Base-by-base conservation (phyloP, 208 protist genomes). In the Trypanosomatidae sp. region DNA sequence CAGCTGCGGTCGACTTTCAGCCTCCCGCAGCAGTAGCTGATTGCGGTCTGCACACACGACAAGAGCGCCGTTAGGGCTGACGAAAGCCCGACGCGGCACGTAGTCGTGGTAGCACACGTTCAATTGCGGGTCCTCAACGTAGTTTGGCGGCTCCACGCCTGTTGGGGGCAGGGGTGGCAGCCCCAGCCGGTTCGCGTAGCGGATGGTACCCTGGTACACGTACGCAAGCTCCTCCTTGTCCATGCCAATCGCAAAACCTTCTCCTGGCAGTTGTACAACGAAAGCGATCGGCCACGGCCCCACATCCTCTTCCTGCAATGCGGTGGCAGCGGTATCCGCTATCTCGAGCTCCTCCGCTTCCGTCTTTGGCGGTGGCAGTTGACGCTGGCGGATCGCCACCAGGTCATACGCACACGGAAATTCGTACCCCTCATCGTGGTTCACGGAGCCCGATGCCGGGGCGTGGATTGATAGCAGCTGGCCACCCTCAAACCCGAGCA, bases 71-170 rank as follows among this genome's bases (percentile, higher is more conserved):
- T 70, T 49, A 15, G 79, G 79, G 36, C 74, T 83, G 50, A 95
- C 50, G 17, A 69, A 84, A 33, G 84, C 77, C 49, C 39, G 36
- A n/a, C 74, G 49, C 9, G 88, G 88, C 1, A 91, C 76, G 58
- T 65, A 71, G 69, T 90, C 83, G 33, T 84, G 83, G 78, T 94
- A 94, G 83, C 92, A 92, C 30, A 96, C 19, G 73, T 98, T 98
- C 9, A 85, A 62, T n/a, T 81, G 71, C 25, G 94, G 94, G 47
- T 98, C 94, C 81, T 98, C 94, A 13, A 96, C 91, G 72, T 94
- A 95, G 73, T 92, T 74, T 3, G 87, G 86, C 22, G 91, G 91
- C 73, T 95, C 92, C 52, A 95, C 81, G 8, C 93, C 93, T 9
- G 93, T 95, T 5, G 91, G 77, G n/a, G 93, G 93, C 5, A 97